A percentile compares a stretch with the other conserved stretches of the same genome.
Evolutionary conservation across 306 rosid species (phyloP).

Genomic region (Chamaecrista fasciculata): DNA sequence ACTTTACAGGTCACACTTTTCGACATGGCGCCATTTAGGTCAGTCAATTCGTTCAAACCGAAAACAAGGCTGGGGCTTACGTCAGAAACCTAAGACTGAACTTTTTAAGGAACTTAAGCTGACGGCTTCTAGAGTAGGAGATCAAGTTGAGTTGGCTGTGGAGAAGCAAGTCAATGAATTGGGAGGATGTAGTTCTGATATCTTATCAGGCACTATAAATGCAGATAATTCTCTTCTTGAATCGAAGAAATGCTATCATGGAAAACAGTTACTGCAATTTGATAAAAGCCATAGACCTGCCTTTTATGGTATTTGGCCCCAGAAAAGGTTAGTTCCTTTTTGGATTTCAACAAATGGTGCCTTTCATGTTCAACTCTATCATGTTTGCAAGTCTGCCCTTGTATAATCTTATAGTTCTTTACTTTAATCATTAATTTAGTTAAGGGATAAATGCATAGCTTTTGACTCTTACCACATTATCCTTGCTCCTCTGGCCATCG

Average conservation of each 20-base stretch:
- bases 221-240: constrained; percentile 37
- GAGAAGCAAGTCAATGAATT: constrained; percentile 58
- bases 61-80: constrained; percentile 74
- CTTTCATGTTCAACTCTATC: background rate
- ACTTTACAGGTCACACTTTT: constrained; percentile 62
- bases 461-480: background rate
- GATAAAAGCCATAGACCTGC: constrained; percentile 89
- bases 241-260: constrained; percentile 40
- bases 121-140: constrained; percentile 44
- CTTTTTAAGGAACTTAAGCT: constrained; percentile 75
- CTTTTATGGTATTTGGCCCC: constrained; percentile 81
- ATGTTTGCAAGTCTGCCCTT: background rate
- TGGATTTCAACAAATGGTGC: background rate
- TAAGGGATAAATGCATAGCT: background rate
- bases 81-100: constrained; percentile 65
- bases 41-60: constrained; percentile 54
- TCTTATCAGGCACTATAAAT: constrained; percentile 39
- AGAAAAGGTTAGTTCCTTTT: constrained; percentile 57
- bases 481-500: background rate
- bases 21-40: constrained; percentile 63
- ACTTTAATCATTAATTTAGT: too few species aligned
- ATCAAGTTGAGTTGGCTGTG: constrained; percentile 47
- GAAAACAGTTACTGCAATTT: constrained; percentile 80
- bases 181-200: constrained; percentile 44
- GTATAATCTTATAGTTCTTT: background rate